Conservation (phyloP, 2,329 filamentous ascomycete genomes). For the Elsinoe necatrix region DNA sequence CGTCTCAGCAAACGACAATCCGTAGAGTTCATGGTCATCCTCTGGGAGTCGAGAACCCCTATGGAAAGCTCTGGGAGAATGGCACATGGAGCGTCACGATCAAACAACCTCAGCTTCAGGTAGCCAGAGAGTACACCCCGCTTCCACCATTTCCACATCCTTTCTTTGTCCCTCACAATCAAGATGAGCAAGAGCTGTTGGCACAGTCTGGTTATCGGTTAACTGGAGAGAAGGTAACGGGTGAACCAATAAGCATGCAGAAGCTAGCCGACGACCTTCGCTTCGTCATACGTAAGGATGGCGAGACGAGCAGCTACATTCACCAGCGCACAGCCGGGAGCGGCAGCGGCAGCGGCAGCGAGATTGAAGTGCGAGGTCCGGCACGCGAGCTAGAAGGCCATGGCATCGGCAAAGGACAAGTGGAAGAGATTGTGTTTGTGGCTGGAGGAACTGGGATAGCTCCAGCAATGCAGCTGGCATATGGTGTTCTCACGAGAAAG, state of each 20-base stretch:
- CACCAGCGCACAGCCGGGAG: not conserved
- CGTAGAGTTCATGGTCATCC: not conserved
- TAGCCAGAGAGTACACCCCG: conserved; percentile 84
- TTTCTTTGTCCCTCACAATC: conserved; percentile 6
- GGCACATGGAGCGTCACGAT: conserved; percentile 71
- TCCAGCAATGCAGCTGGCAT: conserved; percentile 72
- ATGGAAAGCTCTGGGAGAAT: conserved; percentile 18
- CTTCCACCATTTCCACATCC: conserved; percentile 48
- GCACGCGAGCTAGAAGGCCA: conserved; percentile 52
- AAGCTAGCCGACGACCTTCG: conserved; percentile 44
- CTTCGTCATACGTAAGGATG: conserved; percentile 7
- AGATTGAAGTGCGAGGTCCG: conserved; percentile 72
- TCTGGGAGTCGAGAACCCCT: conserved; percentile 1
- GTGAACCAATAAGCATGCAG: conserved; percentile 57
- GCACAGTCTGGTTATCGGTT: not conserved
- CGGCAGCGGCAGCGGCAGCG: not conserved
- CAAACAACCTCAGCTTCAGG: conserved; percentile 90
- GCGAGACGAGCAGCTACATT: conserved; percentile 7
- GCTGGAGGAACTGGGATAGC: conserved; percentile 91
- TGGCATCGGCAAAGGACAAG: conserved; percentile 25
- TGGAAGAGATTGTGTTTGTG: conserved; percentile 64
- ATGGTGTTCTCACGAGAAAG: conserved; percentile 33
- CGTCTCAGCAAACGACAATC: not conserved
- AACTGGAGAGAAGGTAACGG: conserved; percentile 54
- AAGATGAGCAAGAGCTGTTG: conserved; percentile 43